These are phyloP conservation scores for Didymella segeticola DNA, from an alignment of 2,329 filamentous ascomycete genomes.

Conservation along the genomic window DNA sequence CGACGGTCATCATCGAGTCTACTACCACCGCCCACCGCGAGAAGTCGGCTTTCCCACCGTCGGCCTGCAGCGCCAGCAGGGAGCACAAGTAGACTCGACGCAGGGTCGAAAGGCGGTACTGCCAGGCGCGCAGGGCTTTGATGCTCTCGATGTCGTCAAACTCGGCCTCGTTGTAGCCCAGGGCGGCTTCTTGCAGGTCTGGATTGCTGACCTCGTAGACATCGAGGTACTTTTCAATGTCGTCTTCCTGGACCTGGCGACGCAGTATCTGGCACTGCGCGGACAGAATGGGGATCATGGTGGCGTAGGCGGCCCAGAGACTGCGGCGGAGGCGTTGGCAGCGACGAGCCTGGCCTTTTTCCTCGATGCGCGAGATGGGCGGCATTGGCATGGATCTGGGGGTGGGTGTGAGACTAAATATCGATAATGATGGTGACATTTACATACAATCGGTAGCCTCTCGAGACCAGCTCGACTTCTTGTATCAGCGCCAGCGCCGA, in stretches of 20 bases:
- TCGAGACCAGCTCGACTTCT: constrained; percentile 93
- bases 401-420: neutral
- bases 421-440: neutral
- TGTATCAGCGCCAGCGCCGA: constrained; percentile 84
- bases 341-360: constrained; percentile 76
- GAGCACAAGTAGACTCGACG: constrained; percentile 88
- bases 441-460: constrained; percentile 84
- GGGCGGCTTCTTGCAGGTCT: constrained; percentile 54
- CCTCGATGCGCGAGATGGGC: constrained; percentile 90
- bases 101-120: constrained; percentile 77
- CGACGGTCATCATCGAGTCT: constrained; percentile 74
- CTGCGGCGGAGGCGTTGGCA: constrained; percentile 80
- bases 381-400: constrained; percentile 83
- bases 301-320: constrained; percentile 73
- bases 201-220: constrained; percentile 58
- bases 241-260: constrained; percentile 76
- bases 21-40: constrained; percentile 78
- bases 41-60: constrained; percentile 78
- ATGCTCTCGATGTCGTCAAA: constrained; percentile 79
- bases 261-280: constrained; percentile 73
- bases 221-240: constrained; percentile 91
- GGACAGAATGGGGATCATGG: constrained; percentile 74
- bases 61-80: constrained; percentile 84
- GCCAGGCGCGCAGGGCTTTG: constrained; percentile 72
- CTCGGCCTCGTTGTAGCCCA: constrained; percentile 67